Base-by-base conservation (phyloP, 768 basidiomycete species). In the Tulasnella sp. region DNA sequence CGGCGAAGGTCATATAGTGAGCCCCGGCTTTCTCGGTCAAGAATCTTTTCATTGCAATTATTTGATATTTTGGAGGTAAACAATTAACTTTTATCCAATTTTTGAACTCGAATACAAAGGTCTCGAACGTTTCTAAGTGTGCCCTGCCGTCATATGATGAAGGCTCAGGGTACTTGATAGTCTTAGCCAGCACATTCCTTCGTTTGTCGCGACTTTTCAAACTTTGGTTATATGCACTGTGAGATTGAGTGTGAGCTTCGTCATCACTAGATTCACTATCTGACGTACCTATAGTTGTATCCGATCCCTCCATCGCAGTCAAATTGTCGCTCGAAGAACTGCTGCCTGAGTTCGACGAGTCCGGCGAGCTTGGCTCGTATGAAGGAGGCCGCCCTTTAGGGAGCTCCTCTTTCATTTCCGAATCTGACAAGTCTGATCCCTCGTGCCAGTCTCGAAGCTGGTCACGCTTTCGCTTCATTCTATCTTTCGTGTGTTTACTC, bases 141-240 rank as follows among this genome's bases (percentile, higher is more conserved):
- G 76, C 27, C 27, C 14, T 31, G 3, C 76, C 44, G 40, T 77
- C 76, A 71, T 77, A 77, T 12, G n/a, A 6, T 14, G 44, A 31
- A 21, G 76, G 76, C 48, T 77, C 76, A 12, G 76, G 76, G 46
- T 46, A 46, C 12, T 46, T 46, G 46, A 46, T 46, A 46, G 46
- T 46, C 18, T 46, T 19, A 19, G 68, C 31, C 6, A n/a, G 6
- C 2, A 31, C 6, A 71, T 31, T 34, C 68, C 16, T n/a, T 18
- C 38, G 31, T 10, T 31, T 34, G 24, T 31, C 24, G 9, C 24
- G 14, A 31, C 16, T 71, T 21, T 71, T n/a, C 58, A 8, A n/a
- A n/a, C 24, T 68, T n/a, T 34, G 4, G 24, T 12, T 3, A n/a
- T 34, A 8, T 68, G n/a, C n/a, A n/a, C 24, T n/a, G n/a, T 34